A percentile compares a stretch with the other conserved stretches of the same genome.
Conservation (phyloP, 2,329 filamentous ascomycete genomes). For the Microcyclospora pomicola region DNA sequence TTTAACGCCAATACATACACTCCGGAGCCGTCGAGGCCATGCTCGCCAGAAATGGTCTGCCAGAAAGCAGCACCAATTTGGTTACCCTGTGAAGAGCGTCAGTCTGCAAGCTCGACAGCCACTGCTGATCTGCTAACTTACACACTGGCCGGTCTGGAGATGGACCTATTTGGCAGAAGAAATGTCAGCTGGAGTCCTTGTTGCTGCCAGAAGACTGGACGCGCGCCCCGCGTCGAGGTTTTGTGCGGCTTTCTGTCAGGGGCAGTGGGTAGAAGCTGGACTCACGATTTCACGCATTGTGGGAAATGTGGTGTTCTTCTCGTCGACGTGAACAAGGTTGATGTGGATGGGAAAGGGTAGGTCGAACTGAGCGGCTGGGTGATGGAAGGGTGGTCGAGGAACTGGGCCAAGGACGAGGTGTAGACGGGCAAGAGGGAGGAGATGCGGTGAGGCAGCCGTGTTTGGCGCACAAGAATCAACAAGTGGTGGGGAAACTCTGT, state of each 20-base stretch:
- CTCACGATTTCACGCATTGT: conserved; percentile 56
- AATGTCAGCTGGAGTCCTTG: conserved; percentile 41
- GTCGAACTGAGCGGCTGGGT: conserved; percentile 12
- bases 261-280: conserved; percentile 17
- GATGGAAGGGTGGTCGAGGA: conserved; percentile 3
- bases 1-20: conserved; percentile 51
- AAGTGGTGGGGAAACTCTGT: not conserved
- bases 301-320: conserved; percentile 12
- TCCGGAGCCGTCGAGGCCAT: conserved; percentile 94
- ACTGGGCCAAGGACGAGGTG: conserved; percentile 1
- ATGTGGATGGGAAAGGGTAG: not conserved
- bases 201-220: conserved; percentile 28
- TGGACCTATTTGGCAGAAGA: conserved; percentile 61
- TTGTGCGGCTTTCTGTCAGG: conserved; percentile 11
- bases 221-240: conserved; percentile 25
- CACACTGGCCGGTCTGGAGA: conserved; percentile 99
- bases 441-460: not conserved
- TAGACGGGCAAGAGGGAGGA: conserved; percentile 2
- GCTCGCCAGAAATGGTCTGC: conserved; percentile 50
- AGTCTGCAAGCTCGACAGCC: not conserved
- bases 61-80: conserved; percentile 99
- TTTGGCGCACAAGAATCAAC: not conserved
- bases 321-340: not conserved
- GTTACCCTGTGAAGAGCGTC: conserved; percentile 59
- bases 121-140: conserved; percentile 38